Percentiles rank a stretch among this genome's conserved stretches.
These are phyloP conservation scores for Draba incana DNA, from an alignment of 345 rosid genomes.

Conservation along the genomic window DNA sequence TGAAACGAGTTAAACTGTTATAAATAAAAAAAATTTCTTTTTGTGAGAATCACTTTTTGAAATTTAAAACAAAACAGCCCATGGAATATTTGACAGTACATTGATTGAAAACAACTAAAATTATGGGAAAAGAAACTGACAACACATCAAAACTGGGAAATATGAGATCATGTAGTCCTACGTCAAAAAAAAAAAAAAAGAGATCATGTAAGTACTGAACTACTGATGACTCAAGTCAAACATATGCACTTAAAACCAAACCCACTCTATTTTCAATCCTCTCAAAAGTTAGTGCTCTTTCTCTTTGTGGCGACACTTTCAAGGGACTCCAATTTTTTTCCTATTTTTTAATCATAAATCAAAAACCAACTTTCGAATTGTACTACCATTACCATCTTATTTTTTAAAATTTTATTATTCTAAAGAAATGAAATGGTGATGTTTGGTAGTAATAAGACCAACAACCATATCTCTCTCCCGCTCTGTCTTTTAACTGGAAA, in stretches of 20 bases:
- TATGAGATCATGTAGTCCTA: constrained; percentile 5
- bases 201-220: no score
- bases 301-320: constrained; percentile 41
- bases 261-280: neutral
- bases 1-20: no score
- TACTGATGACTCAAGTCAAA: constrained; percentile 30
- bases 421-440: neutral
- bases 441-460: constrained; percentile 25
- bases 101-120: neutral
- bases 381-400: neutral
- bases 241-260: constrained; percentile 4
- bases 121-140: constrained; percentile 6
- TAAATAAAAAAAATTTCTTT: no score
- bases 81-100: neutral
- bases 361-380: constrained; percentile 4
- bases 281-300: constrained; percentile 30
- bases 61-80: neutral
- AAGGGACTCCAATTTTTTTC: constrained; percentile 36
- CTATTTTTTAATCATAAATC: constrained; percentile 1
- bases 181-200: no score
- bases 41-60: neutral
- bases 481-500: constrained; percentile 9
- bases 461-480: constrained; percentile 30
- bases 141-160: neutral
- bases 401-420: neutral